Percentiles rank a stretch among this genome's conserved stretches.
Evolutionary conservation across 1,284 basidiomycete genomes (phyloP).

Genomic region (Trametes polyzona): DNA sequence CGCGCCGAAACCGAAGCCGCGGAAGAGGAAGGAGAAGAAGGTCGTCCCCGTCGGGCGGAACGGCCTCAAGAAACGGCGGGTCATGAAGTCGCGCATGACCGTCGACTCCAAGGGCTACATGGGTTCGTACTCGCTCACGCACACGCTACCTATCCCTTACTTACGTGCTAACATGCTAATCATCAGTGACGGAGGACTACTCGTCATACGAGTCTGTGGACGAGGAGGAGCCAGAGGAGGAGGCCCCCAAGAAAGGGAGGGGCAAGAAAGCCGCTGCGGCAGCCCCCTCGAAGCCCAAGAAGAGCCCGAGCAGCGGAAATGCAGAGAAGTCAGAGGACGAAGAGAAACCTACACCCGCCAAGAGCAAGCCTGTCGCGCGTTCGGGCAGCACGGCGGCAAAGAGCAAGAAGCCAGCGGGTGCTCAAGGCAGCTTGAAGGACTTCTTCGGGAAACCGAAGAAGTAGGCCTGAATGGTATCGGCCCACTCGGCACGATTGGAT

Average conservation of each 20-base stretch:
- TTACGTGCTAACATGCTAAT: neutral
- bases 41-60: constrained; percentile 68
- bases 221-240: constrained; percentile 47
- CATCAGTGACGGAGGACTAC: constrained; percentile 73
- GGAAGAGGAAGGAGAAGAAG: constrained; percentile 62
- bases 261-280: constrained; percentile 36
- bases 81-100: constrained; percentile 58
- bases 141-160: neutral
- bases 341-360: constrained; percentile 30
- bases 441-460: constrained; percentile 36
- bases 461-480: too few species aligned
- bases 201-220: constrained; percentile 79
- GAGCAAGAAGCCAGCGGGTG: constrained; percentile 22
- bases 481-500: too few species aligned
- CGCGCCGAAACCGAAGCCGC: constrained; percentile 46
- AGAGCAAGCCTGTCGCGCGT: constrained; percentile 22
- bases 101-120: constrained; percentile 73
- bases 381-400: constrained; percentile 22
- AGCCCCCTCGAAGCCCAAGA: constrained; percentile 21
- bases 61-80: constrained; percentile 70
- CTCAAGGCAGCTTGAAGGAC: constrained; percentile 36
- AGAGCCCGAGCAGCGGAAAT: constrained; percentile 6
- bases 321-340: constrained; percentile 44
- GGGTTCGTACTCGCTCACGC: constrained; percentile 45
- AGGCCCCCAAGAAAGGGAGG: constrained; percentile 36